Evolutionary conservation across 2,329 filamentous ascomycete genomes (phyloP).

Genomic region (Aureobasidium leucospermi): DNA sequence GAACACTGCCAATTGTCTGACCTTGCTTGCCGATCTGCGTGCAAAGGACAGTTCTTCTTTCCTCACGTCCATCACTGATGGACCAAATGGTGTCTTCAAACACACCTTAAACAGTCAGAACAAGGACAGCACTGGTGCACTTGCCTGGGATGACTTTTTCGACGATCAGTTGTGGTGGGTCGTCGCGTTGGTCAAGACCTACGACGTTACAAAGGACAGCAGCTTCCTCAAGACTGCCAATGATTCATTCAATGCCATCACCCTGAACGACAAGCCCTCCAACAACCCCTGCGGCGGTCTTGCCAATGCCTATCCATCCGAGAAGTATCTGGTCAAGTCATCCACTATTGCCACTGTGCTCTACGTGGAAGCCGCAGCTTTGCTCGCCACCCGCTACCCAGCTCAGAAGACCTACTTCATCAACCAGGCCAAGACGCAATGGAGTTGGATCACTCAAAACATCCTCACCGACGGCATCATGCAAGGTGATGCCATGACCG

Average conservation of each 20-base stretch:
- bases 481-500: conserved; percentile 11
- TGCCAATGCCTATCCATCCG: conserved; percentile 33
- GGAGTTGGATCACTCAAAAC: conserved; percentile 45
- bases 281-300: conserved; percentile 38
- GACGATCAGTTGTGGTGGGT: conserved; percentile 51
- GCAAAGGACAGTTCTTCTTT: conserved; percentile 6
- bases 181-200: conserved; percentile 48
- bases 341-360: conserved; percentile 53
- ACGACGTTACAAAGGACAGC: conserved; percentile 43
- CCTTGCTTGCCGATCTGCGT: conserved; percentile 15
- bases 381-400: conserved; percentile 45
- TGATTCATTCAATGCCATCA: conserved; percentile 42
- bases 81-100: conserved; percentile 8
- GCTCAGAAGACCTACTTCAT: conserved; percentile 34
- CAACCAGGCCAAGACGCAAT: conserved; percentile 40
- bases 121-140: not conserved
- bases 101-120: not conserved
- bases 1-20: conserved; percentile 15
- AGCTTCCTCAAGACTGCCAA: conserved; percentile 17
- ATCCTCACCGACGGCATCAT: conserved; percentile 49
- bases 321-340: conserved; percentile 37
- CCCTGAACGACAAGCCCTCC: conserved; percentile 34
- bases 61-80: conserved; percentile 12
- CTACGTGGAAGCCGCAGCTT: conserved; percentile 48
- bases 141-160: conserved; percentile 33